Evolutionary conservation across 2,329 filamentous ascomycete genomes (phyloP).

Genomic region (Knoxdaviesia capensis): DNA sequence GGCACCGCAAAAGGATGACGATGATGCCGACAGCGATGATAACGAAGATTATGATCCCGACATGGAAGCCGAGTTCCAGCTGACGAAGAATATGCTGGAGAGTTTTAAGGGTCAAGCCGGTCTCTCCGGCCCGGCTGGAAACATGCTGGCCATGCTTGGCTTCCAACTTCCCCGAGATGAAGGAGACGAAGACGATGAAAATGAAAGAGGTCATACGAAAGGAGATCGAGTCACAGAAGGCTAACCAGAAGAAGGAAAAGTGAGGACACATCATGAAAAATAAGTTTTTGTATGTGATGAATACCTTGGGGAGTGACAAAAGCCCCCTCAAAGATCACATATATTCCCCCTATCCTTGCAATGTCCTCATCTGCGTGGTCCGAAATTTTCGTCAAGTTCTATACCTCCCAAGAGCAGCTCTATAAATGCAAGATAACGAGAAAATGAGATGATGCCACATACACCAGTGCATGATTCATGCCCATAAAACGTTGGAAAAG

Average conservation of each 20-base stretch:
- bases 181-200: slow-evolving; percentile 22
- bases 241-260: no score
- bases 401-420: no score
- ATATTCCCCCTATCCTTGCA: no score
- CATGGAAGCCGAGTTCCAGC: slow-evolving; percentile 64
- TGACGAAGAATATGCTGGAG: slow-evolving; percentile 79
- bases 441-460: no score
- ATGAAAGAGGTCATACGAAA: slow-evolving; percentile 2
- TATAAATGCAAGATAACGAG: no score
- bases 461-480: no score
- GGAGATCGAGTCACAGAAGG: background rate
- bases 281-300: no score
- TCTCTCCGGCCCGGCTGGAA: slow-evolving; percentile 67
- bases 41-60: slow-evolving; percentile 34
- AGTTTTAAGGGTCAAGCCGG: slow-evolving; percentile 84
- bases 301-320: no score
- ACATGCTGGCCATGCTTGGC: slow-evolving; percentile 73
- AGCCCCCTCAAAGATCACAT: no score
- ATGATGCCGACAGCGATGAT: slow-evolving; percentile 21
- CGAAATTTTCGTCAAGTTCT: no score
- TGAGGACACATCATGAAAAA: no score
- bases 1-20: slow-evolving; percentile 5
- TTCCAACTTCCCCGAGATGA: slow-evolving; percentile 66
- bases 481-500: background rate
- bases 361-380: no score